Percentiles rank a stretch among this genome's conserved stretches.
Conservation (phyloP, 176 grass and related monocot species). For the Alopecurus myosuroides region DNA sequence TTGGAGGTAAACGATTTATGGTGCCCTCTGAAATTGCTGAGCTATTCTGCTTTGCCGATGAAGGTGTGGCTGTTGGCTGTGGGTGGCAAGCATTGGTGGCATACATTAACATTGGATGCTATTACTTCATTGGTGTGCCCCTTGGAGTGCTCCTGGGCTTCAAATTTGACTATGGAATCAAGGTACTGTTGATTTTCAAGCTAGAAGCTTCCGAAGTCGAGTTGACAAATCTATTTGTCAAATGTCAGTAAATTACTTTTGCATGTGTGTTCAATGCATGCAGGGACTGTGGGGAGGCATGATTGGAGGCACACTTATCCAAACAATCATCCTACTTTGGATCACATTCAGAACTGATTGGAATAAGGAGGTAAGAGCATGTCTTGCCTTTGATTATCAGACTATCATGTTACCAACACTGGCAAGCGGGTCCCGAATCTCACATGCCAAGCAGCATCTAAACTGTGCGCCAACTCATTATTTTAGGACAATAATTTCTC, state of each 20-base stretch:
- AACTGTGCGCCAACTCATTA: background rate
- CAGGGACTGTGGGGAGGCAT: constrained; percentile 91
- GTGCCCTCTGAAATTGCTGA: background rate
- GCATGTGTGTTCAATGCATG: constrained; percentile 24
- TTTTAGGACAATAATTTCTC: constrained; percentile 11
- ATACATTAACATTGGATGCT: constrained; percentile 85
- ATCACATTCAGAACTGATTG: constrained; percentile 79
- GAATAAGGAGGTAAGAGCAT: constrained; percentile 70
- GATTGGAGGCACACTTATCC: constrained; percentile 64
- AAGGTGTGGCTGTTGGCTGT: constrained; percentile 90
- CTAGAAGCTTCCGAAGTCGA: background rate
- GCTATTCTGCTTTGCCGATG: background rate
- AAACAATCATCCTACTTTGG: constrained; percentile 74
- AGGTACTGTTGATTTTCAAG: constrained; percentile 32
- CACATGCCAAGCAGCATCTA: constrained; percentile 16
- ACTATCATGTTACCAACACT: background rate
- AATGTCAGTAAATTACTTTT: background rate
- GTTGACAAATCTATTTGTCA: background rate
- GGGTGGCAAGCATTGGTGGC: constrained; percentile 88
- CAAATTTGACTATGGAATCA: constrained; percentile 59
- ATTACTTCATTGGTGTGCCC: constrained; percentile 79
- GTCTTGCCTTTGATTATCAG: background rate
- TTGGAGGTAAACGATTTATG: background rate
- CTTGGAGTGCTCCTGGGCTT: constrained; percentile 66
- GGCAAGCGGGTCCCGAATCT: constrained; percentile 21